A percentile compares a stretch with the other conserved stretches of the same genome.
These are phyloP conservation scores for Epichloe coenophiala DNA, from an alignment of 2,329 filamentous ascomycete genomes.

Conservation along the genomic window DNA sequence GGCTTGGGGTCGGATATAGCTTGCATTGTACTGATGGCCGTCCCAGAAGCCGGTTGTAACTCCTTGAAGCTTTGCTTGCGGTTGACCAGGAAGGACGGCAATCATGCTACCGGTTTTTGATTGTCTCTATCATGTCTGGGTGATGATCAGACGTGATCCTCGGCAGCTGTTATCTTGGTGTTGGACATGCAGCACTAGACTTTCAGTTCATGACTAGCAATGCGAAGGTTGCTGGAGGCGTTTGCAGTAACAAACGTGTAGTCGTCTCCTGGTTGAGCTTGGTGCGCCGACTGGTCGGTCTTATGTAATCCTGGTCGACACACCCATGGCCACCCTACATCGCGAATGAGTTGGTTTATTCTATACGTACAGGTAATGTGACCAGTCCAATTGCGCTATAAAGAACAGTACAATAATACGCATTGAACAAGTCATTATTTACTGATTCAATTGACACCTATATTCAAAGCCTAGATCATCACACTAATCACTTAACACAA, in stretches of 20 bases:
- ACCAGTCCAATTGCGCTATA: too few relatives aligned
- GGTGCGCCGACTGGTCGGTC: too few relatives aligned
- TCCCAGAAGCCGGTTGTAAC: constrained; percentile 63
- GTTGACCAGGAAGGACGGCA: constrained; percentile 66
- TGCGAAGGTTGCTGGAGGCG: neutral
- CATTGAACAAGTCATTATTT: too few relatives aligned
- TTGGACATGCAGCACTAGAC: neutral
- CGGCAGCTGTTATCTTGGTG: neutral
- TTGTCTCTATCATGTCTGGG: constrained; percentile 3
- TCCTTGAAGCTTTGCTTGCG: constrained; percentile 65
- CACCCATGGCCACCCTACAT: too few relatives aligned
- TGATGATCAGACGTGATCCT: neutral
- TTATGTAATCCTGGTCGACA: too few relatives aligned
- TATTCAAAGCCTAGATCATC: too few relatives aligned
- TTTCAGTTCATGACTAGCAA: neutral
- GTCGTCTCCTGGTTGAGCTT: too few relatives aligned
- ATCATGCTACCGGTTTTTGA: constrained; percentile 43
- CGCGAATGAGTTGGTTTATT: too few relatives aligned
- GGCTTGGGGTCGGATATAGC: constrained; percentile 12
- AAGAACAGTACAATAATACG: too few relatives aligned
- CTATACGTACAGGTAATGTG: too few relatives aligned
- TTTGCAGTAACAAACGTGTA: neutral
- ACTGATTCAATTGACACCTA: too few relatives aligned
- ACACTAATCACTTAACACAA: too few relatives aligned
- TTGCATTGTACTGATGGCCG: constrained; percentile 57